Evolutionary conservation across 2,329 filamentous ascomycete species (phyloP).

Genomic region (Dothiorella sarmentorum): DNA sequence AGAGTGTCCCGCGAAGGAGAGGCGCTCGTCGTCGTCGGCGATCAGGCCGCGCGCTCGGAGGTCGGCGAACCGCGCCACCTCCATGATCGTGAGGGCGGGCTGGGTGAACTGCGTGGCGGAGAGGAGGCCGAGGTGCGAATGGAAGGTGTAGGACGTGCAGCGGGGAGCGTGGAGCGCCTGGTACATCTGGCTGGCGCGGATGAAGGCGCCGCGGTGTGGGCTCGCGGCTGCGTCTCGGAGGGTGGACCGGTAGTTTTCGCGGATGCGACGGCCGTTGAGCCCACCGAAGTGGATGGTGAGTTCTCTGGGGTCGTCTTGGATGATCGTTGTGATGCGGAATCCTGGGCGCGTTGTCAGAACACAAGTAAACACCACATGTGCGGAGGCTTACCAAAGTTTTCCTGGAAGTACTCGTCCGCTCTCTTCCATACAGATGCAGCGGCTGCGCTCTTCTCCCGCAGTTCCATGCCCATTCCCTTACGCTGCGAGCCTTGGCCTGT

Average conservation of each 20-base stretch:
- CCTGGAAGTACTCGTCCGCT: slow-evolving; percentile 35
- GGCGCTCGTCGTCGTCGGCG: not conserved
- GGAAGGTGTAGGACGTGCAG: slow-evolving; percentile 24
- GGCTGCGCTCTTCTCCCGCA: slow-evolving; percentile 34
- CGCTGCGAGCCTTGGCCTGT: slow-evolving; percentile 43
- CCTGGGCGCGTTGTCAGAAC: slow-evolving; percentile 21
- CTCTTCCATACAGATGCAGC: slow-evolving; percentile 54
- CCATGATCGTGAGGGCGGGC: slow-evolving; percentile 23
- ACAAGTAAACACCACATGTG: not conserved
- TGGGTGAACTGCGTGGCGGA: slow-evolving; percentile 27
- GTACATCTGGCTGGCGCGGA: slow-evolving; percentile 4
- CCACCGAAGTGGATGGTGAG: slow-evolving; percentile 42
- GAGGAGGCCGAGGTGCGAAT: slow-evolving; percentile 22
- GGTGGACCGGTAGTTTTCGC: slow-evolving; percentile 35
- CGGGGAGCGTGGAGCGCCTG: slow-evolving; percentile 5
- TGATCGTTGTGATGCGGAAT: slow-evolving; percentile 35
- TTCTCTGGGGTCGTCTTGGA: slow-evolving; percentile 37
- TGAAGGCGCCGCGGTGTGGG: not conserved
- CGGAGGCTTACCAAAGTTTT: slow-evolving; percentile 31
- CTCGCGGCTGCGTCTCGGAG: slow-evolving; percentile 16
- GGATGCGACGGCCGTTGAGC: slow-evolving; percentile 30
- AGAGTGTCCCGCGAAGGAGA: slow-evolving; percentile 22
- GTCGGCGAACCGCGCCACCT: slow-evolving; percentile 18
- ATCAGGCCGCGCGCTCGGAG: slow-evolving; percentile 17
- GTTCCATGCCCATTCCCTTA: slow-evolving; percentile 42